phyloP scores from a whole-genome alignment of 441 rosid genomes.

The Euphorbia celastroides region DNA sequence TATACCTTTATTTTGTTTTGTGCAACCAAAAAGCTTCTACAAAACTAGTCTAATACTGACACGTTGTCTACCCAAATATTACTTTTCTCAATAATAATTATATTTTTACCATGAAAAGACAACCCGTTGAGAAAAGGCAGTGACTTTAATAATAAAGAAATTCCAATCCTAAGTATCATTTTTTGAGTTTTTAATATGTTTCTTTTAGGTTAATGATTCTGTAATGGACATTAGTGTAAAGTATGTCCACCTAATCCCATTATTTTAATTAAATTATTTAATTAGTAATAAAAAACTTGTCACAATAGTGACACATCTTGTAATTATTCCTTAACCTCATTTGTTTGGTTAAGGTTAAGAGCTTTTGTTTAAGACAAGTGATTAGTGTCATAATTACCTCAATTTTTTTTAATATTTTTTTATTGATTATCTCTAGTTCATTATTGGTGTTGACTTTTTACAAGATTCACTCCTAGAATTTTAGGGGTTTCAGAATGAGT shows the following conservation, averaged over 20 bases:
- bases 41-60: not conserved
- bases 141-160: not conserved
- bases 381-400: not conserved
- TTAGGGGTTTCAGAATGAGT: too few relatives aligned
- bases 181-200: not conserved
- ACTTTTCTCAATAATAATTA: not conserved
- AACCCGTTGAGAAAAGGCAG: too few relatives aligned
- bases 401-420: not conserved
- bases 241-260: slow-evolving; percentile 5
- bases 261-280: not conserved
- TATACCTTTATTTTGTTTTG: not conserved
- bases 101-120: too few relatives aligned
- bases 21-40: not conserved
- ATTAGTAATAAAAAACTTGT: not conserved
- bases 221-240: not conserved
- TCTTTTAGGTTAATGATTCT: not conserved
- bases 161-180: not conserved
- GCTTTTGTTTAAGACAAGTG: not conserved
- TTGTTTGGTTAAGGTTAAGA: not conserved
- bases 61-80: not conserved
- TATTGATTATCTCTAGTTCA: not conserved
- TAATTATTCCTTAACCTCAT: not conserved
- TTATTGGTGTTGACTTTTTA: too few relatives aligned
- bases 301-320: slow-evolving; percentile 4
- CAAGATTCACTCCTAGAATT: too few relatives aligned